Evolutionary conservation across 129 eudicot species (phyloP).

Genomic region (Arctium minus): DNA sequence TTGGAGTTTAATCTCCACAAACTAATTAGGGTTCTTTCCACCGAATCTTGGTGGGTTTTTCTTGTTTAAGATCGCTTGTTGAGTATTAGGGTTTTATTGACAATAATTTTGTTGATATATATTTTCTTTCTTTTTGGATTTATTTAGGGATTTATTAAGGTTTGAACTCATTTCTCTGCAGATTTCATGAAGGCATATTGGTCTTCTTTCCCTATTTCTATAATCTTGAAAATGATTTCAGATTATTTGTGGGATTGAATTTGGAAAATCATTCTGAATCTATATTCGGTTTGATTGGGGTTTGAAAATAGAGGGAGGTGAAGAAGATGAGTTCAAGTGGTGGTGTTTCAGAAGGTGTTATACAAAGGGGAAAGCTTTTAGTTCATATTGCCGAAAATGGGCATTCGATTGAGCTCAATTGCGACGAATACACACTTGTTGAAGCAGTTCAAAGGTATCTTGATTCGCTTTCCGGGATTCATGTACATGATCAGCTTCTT

Average conservation of each 20-base stretch:
- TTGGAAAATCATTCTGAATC: not conserved
- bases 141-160: constrained; percentile 19
- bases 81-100: constrained; percentile 16
- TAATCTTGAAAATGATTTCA: constrained; percentile 7
- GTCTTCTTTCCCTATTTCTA: constrained; percentile 11
- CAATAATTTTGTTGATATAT: not conserved
- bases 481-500: constrained; percentile 73
- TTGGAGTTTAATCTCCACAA: not conserved
- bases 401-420: constrained; percentile 67
- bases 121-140: not conserved
- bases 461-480: constrained; percentile 67
- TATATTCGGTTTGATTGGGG: constrained; percentile 1
- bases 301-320: not conserved
- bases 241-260: constrained; percentile 11
- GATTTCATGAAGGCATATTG: constrained; percentile 9
- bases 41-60: constrained; percentile 25
- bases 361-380: constrained; percentile 66
- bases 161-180: constrained; percentile 13
- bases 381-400: constrained; percentile 97
- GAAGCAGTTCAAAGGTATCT: constrained; percentile 67
- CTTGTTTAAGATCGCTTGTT: not conserved
- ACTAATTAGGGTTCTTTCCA: constrained; percentile 7
- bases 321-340: constrained; percentile 64
- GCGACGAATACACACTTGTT: constrained; percentile 74
- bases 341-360: constrained; percentile 43